Base-by-base conservation (phyloP, 2,329 filamentous ascomycete genomes). In the Cladosporium sp. region DNA sequence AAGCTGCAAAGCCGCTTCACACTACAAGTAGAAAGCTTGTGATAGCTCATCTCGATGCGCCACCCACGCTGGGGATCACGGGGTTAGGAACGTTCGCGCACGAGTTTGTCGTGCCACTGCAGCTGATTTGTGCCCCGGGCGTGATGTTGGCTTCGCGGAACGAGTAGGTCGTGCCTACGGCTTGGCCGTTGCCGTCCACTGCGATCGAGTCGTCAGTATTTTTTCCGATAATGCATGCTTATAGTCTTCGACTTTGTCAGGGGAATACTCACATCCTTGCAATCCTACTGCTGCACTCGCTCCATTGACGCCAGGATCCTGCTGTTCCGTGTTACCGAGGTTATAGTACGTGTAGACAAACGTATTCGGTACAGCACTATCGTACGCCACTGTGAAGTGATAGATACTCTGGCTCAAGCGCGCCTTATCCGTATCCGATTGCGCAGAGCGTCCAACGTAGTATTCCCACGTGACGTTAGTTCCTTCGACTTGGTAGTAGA, bases 341-440 rank as follows among this genome's bases (percentile, higher is more conserved):
- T 58, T 45, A 36, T 65, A 68, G 50, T 72, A 73, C 13, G 52
- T 64, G 50, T 65, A 69, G 22, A 61, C 58, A 45, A 68, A 69
- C 4, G 68, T 60, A 2, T 69, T 69, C 12, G 71, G 65, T 13
- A n/a, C 55, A 12, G 60, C 45, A 22, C 60, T 67, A 37, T 59
- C 50, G 52, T 73, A 73, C 32, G 45, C 55, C 8, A 71, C 63
- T 1, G 66, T 68, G 52, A 70, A 73, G 54, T 72, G 70, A 56
- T 67, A 70, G 5, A 62, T 58, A 17, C 50, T 55, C 32, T 50
- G 56, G 25, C 32, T 44, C 20, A 47, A 4, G 1, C 47, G 28
- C 6, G 19, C 17, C 4, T 50, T 50, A 3, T 50, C 47, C 10
- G 32, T 13, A 1, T 17, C 17, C n/a, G 56, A 45, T 7, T 60